Conservation (phyloP, 2,329 filamentous ascomycete genomes). For the Diaporthe australafricana region DNA sequence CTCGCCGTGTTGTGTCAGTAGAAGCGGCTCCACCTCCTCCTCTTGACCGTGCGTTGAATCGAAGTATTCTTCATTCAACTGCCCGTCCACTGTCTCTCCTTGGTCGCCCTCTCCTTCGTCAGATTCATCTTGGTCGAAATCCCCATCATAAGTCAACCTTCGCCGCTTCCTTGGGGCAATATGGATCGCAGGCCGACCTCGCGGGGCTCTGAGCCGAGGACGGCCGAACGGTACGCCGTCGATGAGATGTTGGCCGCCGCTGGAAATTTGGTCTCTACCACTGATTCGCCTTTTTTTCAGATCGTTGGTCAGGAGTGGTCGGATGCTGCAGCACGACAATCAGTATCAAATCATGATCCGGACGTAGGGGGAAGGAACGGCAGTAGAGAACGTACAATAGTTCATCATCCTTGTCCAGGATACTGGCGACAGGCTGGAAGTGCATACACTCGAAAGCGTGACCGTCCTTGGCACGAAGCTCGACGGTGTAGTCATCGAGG, state of each 20-base stretch:
- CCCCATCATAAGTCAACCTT: constrained; percentile 58
- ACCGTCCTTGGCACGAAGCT: constrained; percentile 69
- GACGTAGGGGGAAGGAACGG: neutral
- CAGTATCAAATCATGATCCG: constrained; percentile 21
- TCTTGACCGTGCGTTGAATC: constrained; percentile 39
- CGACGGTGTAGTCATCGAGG: constrained; percentile 89
- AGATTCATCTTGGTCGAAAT: constrained; percentile 55
- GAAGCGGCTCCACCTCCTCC: constrained; percentile 39
- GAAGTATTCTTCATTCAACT: constrained; percentile 46
- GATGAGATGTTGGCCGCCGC: constrained; percentile 82
- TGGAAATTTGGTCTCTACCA: constrained; percentile 84
- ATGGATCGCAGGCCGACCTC: constrained; percentile 72
- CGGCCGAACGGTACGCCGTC: constrained; percentile 89
- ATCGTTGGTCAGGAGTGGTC: constrained; percentile 81
- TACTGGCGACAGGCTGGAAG: constrained; percentile 76
- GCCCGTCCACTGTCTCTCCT: constrained; percentile 48
- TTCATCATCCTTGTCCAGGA: constrained; percentile 86
- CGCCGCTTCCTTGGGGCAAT: constrained; percentile 81
- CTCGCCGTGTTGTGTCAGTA: constrained; percentile 34
- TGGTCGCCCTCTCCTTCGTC: constrained; percentile 49
- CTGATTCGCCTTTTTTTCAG: constrained; percentile 77
- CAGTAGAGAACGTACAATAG: constrained; percentile 70
- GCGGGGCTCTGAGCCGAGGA: constrained; percentile 70
- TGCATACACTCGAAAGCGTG: constrained; percentile 87
- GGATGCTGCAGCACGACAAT: constrained; percentile 67